Conservation (phyloP, 2,329 filamentous ascomycete genomes). For the Fusarium algeriense region DNA sequence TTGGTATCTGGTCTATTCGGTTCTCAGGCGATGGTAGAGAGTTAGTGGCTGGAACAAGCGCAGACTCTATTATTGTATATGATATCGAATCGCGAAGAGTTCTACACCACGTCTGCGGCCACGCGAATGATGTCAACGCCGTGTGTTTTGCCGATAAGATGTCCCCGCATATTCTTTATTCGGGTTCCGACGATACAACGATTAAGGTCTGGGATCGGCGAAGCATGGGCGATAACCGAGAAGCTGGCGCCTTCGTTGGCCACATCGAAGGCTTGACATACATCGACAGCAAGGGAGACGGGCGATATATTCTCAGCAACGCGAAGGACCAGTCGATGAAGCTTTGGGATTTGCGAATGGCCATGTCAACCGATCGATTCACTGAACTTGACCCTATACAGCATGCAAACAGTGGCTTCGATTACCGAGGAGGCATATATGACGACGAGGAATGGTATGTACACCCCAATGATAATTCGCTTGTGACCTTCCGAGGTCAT, state of each 20-base stretch:
- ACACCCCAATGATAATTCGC: slow-evolving; percentile 85
- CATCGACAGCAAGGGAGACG: slow-evolving; percentile 77
- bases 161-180: slow-evolving; percentile 94
- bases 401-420: slow-evolving; percentile 72
- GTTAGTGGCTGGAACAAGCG: slow-evolving; percentile 88
- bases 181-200: slow-evolving; percentile 92
- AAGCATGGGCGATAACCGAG: slow-evolving; percentile 86
- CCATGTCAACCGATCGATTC: slow-evolving; percentile 79
- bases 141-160: slow-evolving; percentile 93
- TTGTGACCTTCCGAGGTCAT: slow-evolving; percentile 95
- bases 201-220: slow-evolving; percentile 97
- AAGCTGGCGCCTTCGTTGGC: slow-evolving; percentile 74
- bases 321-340: slow-evolving; percentile 98
- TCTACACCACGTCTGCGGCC: slow-evolving; percentile 80
- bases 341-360: slow-evolving; percentile 93
- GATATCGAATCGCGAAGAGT: slow-evolving; percentile 86
- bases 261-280: slow-evolving; percentile 77
- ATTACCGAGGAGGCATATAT: slow-evolving; percentile 79
- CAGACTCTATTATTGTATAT: slow-evolving; percentile 85
- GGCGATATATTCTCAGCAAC: slow-evolving; percentile 89
- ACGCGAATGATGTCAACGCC: slow-evolving; percentile 92
- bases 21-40: slow-evolving; percentile 94
- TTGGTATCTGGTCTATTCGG: slow-evolving; percentile 87
- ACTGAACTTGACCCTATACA: slow-evolving; percentile 66
- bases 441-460: slow-evolving; percentile 70